These are phyloP conservation scores for Dacryopinax spathularia DNA, from an alignment of 768 basidiomycete genomes.

Conservation along the genomic window DNA sequence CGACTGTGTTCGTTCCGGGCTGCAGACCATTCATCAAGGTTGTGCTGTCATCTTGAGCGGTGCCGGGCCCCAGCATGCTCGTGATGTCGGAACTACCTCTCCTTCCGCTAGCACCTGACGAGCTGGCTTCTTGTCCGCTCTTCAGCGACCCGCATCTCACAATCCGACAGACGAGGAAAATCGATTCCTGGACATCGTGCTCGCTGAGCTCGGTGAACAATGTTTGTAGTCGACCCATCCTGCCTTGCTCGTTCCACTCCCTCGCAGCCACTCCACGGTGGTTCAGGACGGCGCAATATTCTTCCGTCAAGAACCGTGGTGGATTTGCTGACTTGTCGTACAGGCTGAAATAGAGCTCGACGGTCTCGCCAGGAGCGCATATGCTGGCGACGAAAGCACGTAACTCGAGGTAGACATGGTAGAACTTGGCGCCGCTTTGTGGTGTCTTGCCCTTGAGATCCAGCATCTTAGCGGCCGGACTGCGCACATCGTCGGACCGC, in stretches of 20 bases:
- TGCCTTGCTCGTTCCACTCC: constrained; percentile 39
- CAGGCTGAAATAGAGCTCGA: constrained; percentile 85
- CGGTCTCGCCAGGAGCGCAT: constrained; percentile 81
- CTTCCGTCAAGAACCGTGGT: constrained; percentile 77
- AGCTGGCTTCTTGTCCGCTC: constrained; percentile 32
- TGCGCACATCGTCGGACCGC: background rate
- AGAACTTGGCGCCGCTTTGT: constrained; percentile 46
- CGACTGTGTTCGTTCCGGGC: background rate
- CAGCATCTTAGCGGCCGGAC: background rate
- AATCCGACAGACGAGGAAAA: constrained; percentile 83
- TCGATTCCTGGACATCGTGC: constrained; percentile 69
- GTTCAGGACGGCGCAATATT: constrained; percentile 78
- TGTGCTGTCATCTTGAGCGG: background rate
- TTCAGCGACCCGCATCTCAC: constrained; percentile 79
- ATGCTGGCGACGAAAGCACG: constrained; percentile 84
- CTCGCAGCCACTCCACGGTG: constrained; percentile 81
- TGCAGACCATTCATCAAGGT: background rate
- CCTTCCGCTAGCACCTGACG: background rate
- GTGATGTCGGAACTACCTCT: background rate
- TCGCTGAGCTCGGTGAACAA: constrained; percentile 81
- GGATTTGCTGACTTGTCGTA: constrained; percentile 63
- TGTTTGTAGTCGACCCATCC: constrained; percentile 51
- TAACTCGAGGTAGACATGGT: constrained; percentile 79
- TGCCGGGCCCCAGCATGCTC: background rate
- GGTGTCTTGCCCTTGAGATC: background rate